Conservation (phyloP, 306 rosid genomes). For the Coriaria nepalensis region DNA sequence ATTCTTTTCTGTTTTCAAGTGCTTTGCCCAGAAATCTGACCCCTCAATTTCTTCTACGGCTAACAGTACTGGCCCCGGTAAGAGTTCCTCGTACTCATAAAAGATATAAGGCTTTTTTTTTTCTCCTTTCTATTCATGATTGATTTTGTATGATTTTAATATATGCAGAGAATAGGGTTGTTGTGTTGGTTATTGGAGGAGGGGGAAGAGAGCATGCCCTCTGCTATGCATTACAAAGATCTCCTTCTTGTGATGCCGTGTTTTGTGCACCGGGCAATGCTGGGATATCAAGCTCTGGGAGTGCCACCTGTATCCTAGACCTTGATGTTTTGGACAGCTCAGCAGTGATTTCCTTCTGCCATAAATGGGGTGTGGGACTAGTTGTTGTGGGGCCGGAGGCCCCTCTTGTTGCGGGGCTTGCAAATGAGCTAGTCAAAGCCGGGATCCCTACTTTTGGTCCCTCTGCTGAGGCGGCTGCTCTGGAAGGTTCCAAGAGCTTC, state of each 20-base stretch:
- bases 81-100: background rate
- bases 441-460: slow-evolving; percentile 92
- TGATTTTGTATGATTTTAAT: no score
- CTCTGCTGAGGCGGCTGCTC: slow-evolving; percentile 92
- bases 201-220: slow-evolving; percentile 98
- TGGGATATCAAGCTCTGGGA: slow-evolving; percentile 72
- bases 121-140: slow-evolving; percentile 3
- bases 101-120: background rate
- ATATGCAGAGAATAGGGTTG: slow-evolving; percentile 33
- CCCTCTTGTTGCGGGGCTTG: slow-evolving; percentile 77
- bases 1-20: slow-evolving; percentile 4
- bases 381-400: slow-evolving; percentile 96
- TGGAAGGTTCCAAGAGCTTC: slow-evolving; percentile 94
- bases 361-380: slow-evolving; percentile 56
- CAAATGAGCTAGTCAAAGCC: slow-evolving; percentile 49
- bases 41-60: slow-evolving; percentile 1
- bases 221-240: slow-evolving; percentile 79
- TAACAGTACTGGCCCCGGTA: background rate
- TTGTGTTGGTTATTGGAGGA: slow-evolving; percentile 80
- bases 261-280: slow-evolving; percentile 93
- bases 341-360: slow-evolving; percentile 60
- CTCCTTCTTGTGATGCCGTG: slow-evolving; percentile 55
- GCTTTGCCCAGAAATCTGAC: slow-evolving; percentile 2
- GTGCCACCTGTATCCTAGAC: slow-evolving; percentile 64
- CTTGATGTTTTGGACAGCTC: slow-evolving; percentile 50